Conservation (phyloP, 495 filamentous ascomycete species). For the Pseudomonodictys pantanalensis region DNA sequence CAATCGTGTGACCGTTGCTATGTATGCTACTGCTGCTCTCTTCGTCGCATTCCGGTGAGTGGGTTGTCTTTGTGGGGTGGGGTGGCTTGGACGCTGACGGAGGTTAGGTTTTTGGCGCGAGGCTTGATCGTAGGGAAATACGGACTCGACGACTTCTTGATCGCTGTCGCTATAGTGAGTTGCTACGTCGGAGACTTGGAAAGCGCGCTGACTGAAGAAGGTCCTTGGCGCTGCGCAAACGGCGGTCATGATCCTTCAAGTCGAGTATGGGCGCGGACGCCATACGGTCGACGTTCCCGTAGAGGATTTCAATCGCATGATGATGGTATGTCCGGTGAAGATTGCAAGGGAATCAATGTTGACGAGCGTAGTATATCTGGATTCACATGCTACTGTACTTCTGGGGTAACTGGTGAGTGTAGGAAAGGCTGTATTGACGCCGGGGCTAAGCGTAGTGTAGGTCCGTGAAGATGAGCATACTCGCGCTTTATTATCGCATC, state of each 20-base stretch:
- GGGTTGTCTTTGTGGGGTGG: background rate
- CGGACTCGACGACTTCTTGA: constrained; percentile 6
- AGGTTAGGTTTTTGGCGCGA: constrained; percentile 3
- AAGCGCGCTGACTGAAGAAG: background rate
- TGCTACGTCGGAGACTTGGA: background rate
- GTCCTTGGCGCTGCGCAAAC: background rate
- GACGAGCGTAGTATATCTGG: constrained; percentile 12
- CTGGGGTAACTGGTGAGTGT: constrained; percentile 1
- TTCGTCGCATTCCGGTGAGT: constrained; percentile 4
- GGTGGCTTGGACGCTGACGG: background rate
- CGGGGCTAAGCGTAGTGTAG: background rate
- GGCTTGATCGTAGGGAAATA: constrained; percentile 9
- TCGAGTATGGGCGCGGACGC: constrained; percentile 1
- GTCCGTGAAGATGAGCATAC: constrained; percentile 21
- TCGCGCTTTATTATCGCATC: constrained; percentile 15
- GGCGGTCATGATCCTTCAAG: background rate
- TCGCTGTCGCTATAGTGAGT: constrained; percentile 3
- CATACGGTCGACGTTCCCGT: background rate
- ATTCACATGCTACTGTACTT: constrained; percentile 10
- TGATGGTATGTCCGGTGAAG: background rate
- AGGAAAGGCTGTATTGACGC: background rate
- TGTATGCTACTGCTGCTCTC: background rate
- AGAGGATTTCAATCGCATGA: background rate
- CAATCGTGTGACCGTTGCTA: background rate
- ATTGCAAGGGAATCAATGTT: background rate